Evolutionary conservation across 768 basidiomycete genomes (phyloP), one percentile per base, ranked within the genome.

Genomic region (Grammothele lineata): DNA sequence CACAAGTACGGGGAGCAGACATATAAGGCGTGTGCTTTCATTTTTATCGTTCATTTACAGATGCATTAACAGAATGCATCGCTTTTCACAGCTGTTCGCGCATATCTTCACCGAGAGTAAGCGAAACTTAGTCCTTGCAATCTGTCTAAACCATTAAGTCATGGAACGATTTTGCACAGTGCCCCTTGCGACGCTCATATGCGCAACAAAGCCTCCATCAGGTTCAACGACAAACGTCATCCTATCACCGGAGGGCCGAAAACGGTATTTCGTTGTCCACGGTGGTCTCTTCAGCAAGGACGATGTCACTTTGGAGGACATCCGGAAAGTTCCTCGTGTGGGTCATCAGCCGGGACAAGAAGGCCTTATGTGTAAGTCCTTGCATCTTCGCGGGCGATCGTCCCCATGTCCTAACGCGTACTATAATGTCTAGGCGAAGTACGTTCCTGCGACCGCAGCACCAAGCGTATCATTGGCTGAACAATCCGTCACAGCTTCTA

Each of bases 261-360:
- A 91, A 63, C 83, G 94, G 23, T 96, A 87, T 69, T 95, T 96
- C 56, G 82, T 98, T 53, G 91, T 95, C 5, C 96, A 99, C 60
- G 95, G 96, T 10, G 96, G 96, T 14, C 74, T 98, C 15, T 97
- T 97, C 71, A 93, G 92, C 66, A 88, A 87, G 61, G 96, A 98
- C 58, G 85, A 80, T 34, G 88, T 98, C n/a, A 94, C 91, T 3
- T 72, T 98, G 26, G 92, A 95, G 15, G 94, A 97, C 42, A 83
- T 98, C 54, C 81, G 86, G 21, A 88, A 89, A 65, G 84, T 98
- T 47, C 78, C 85, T 40, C 82, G 96, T 34, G 77, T 92, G 52
- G 91, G 91, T 24, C 74, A 78, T 47, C 95, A 99, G 64, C 96
- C 96, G 7, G 94, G 92, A 37, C 86, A 91, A 51, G 89, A 93